Evolutionary conservation across 768 basidiomycete species (phyloP), one percentile per base, ranked within the genome.

Genomic region (Fibroporia radiculosa): DNA sequence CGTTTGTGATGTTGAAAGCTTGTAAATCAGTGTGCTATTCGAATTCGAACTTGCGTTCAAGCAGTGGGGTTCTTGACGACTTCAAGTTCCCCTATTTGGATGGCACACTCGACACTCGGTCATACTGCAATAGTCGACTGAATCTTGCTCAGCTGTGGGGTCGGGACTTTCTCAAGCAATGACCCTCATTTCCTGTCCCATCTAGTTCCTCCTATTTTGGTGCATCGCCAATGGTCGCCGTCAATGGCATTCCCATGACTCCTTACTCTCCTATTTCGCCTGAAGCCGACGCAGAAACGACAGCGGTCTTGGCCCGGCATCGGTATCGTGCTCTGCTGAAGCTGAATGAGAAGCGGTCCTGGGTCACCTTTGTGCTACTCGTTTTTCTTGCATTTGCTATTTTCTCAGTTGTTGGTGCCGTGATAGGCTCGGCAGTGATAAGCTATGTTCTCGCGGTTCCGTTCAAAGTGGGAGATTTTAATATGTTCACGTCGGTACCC

Each of bases 401-500:
- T 2, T 37, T 61, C 13, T 62, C 67, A n/a, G 44, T 71, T 6
- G 39, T 57, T 0, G 67, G 66, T 4, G 68, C 71, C 1, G 65
- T 71, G 3, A 41, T 67, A 2, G 62, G 69, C 7, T 62, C 68
- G 1, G 63, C 67, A 1, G 53, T 72, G 3, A 53, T 69, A 4
- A 67, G 67, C 4, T 68, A 62, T 45, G 55, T 69, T 6, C 56
- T 71, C 18, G 60, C 60, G 10, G 67, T 63, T 1, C 57, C 72
- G n/a, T 72, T 63, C 48, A 59, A 56, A 14, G 62, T 63, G 0
- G 67, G 62, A 1, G 52, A 56, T 14, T 70, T 64, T 47, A 62
- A 64, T 44, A 66, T 70, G 62, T 68, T 67, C 6, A 71, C 69
- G 67, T 71, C 44, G 42, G 66, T 48, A 2, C 27, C n/a, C 43